phyloP scores from a whole-genome alignment of 2,329 filamentous ascomycete species.

The Lasiodiplodia sp. region DNA sequence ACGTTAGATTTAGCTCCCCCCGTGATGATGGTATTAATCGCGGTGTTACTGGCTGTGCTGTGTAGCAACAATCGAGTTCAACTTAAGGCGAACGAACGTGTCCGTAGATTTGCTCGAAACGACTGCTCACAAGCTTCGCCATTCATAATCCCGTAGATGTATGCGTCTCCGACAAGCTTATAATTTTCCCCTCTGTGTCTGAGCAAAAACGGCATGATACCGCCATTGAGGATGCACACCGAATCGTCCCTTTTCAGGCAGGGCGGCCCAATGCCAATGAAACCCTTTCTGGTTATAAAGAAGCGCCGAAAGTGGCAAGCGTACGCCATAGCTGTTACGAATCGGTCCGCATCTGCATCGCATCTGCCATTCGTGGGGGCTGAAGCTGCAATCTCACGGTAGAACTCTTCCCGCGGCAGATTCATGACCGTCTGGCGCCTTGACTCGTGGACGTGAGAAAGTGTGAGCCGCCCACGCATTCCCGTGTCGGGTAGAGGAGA shows the following conservation, averaged over 20 bases:
- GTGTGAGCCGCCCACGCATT: not conserved
- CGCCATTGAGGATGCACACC: slow-evolving; percentile 32
- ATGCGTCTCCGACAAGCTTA: slow-evolving; percentile 32
- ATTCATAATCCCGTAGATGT: slow-evolving; percentile 34
- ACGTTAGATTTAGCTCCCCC: no score
- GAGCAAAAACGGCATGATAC: slow-evolving; percentile 32
- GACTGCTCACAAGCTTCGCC: slow-evolving; percentile 27
- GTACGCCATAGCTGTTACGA: slow-evolving; percentile 1
- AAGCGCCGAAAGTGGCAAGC: slow-evolving; percentile 24
- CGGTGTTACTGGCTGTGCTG: no score
- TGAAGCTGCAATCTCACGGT: not conserved
- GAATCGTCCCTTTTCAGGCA: slow-evolving; percentile 23
- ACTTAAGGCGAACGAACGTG: not conserved
- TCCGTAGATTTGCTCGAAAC: not conserved
- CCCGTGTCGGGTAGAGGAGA: not conserved
- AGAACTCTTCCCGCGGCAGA: not conserved
- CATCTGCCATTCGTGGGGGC: not conserved
- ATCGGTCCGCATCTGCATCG: slow-evolving; percentile 5
- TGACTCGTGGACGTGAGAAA: not conserved
- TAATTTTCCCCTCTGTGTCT: slow-evolving; percentile 4
- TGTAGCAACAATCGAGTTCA: not conserved
- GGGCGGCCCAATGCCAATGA: slow-evolving; percentile 33
- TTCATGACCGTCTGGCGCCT: not conserved
- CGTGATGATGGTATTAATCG: no score
- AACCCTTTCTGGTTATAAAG: slow-evolving; percentile 32